phyloP scores from a whole-genome alignment of 2,329 filamentous ascomycete genomes.

The Cyanodermella asteris region DNA sequence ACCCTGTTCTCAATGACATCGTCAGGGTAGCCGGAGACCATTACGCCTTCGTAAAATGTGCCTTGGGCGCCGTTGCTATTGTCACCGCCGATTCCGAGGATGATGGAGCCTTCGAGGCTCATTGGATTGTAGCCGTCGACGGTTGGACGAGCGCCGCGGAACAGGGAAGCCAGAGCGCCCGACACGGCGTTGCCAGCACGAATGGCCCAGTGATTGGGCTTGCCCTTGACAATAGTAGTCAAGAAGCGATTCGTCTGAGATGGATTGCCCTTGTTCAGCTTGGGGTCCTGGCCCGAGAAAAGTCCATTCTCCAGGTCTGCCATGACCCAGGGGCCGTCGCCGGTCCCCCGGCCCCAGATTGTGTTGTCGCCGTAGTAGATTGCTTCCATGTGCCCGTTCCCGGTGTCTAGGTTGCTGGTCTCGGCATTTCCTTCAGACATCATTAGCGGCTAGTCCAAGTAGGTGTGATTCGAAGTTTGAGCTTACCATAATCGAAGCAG shows the following conservation, averaged over 20 bases:
- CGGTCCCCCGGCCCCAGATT: constrained; percentile 33
- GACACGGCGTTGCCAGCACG: no score
- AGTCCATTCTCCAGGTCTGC: constrained; percentile 46
- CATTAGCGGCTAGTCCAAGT: no score
- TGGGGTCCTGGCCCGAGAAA: constrained; percentile 30
- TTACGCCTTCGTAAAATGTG: constrained; percentile 43
- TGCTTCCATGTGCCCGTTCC: constrained; percentile 46
- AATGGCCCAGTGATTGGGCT: no score
- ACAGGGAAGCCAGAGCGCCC: no score
- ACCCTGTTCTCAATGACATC: constrained; percentile 36
- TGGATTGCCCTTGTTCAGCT: constrained; percentile 29
- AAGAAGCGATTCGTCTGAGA: constrained; percentile 27
- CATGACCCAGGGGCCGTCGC: constrained; percentile 45
- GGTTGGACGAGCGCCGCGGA: no score
- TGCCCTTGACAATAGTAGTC: no score
- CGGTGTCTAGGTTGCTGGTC: constrained; percentile 29
- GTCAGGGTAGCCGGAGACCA: constrained; percentile 39
- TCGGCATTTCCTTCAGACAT: no score
- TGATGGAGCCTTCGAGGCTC: constrained; percentile 41
- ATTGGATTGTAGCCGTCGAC: no score
- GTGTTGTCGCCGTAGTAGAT: constrained; percentile 40
- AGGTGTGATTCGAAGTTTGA: no score
- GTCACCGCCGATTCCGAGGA: constrained; percentile 48
- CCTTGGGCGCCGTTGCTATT: constrained; percentile 38
- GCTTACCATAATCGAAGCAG: constrained; percentile 36